phyloP scores from a whole-genome alignment of 2,329 filamentous ascomycete species.

The Diaporthe aspalathi region DNA sequence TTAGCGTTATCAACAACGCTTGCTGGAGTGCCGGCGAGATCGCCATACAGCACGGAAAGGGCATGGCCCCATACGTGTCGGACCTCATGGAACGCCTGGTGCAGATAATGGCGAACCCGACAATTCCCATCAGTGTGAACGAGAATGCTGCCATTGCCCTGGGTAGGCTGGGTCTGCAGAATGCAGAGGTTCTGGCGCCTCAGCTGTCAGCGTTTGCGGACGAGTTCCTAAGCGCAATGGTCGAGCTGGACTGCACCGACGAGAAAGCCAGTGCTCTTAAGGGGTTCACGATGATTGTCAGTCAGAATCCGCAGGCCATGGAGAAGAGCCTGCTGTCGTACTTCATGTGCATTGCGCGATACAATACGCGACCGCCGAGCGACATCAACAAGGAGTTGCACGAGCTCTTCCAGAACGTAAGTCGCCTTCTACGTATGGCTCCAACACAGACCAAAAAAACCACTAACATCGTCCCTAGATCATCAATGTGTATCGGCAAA shows the following conservation, averaged over 20 bases:
- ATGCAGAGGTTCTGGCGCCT: slow-evolving; percentile 79
- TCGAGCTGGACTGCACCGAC: slow-evolving; percentile 85
- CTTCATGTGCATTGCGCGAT: slow-evolving; percentile 85
- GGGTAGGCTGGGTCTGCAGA: slow-evolving; percentile 85
- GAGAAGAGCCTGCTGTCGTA: slow-evolving; percentile 85
- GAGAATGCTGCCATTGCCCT: slow-evolving; percentile 96
- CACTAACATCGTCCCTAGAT: slow-evolving; percentile 48
- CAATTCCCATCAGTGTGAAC: slow-evolving; percentile 85
- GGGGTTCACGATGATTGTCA: slow-evolving; percentile 87
- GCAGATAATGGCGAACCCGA: slow-evolving; percentile 85
- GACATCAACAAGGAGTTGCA: slow-evolving; percentile 74
- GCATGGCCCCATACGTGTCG: slow-evolving; percentile 81
- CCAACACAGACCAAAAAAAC: slow-evolving; percentile 49
- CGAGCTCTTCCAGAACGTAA: slow-evolving; percentile 80
- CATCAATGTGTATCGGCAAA: slow-evolving; percentile 65
- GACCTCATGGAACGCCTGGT: slow-evolving; percentile 81
- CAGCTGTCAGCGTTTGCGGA: slow-evolving; percentile 84
- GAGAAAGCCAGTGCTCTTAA: slow-evolving; percentile 95
- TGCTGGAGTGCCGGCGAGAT: slow-evolving; percentile 98
- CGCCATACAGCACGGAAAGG: slow-evolving; percentile 79
- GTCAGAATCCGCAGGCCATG: slow-evolving; percentile 90
- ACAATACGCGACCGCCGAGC: slow-evolving; percentile 71
- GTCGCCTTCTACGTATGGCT: slow-evolving; percentile 44
- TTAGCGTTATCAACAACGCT: slow-evolving; percentile 96
- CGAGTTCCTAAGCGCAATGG: slow-evolving; percentile 84